Percentiles rank a stretch among this genome's conserved stretches.
These are phyloP conservation scores for Rhodotorula sp. DNA, from an alignment of 1,284 basidiomycete genomes.

Conservation along the genomic window DNA sequence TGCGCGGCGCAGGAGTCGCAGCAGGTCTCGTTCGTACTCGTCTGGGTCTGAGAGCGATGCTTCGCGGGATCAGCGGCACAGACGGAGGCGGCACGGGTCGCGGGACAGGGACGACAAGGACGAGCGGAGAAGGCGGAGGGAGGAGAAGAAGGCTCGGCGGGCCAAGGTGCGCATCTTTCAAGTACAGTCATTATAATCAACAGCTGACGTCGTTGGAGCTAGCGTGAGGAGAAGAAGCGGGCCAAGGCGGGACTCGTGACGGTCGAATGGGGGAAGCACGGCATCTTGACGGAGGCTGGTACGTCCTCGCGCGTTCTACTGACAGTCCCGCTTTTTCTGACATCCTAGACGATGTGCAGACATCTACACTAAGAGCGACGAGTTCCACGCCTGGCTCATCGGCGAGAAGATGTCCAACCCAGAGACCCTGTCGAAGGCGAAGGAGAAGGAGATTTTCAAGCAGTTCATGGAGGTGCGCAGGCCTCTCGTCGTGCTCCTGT, in stretches of 20 bases:
- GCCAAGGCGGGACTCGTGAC: conserved; percentile 60
- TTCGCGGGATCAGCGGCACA: conserved; percentile 9
- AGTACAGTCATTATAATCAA: fast-evolving
- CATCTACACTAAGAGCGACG: conserved; percentile 72
- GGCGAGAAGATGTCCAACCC: conserved; percentile 74
- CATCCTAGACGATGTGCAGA: conserved; percentile 7
- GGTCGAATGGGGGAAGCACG: conserved; percentile 81
- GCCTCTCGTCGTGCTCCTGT: too few species aligned
- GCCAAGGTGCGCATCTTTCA: conserved; percentile 19
- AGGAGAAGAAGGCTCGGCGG: conserved; percentile 39
- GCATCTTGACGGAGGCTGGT: conserved; percentile 78
- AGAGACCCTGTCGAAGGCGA: conserved; percentile 76
- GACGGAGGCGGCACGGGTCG: conserved; percentile 8
- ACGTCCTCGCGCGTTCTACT: conserved; percentile 48
- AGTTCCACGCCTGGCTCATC: conserved; percentile 84
- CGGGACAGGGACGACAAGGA: conserved; percentile 20
- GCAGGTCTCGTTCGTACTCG: conserved; percentile 13
- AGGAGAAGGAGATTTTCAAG: conserved; percentile 74
- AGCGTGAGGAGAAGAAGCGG: conserved; percentile 24
- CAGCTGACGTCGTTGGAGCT: not conserved
- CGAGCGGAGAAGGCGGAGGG: conserved; percentile 24
- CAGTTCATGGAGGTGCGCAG: conserved; percentile 55
- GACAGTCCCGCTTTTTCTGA: not conserved
- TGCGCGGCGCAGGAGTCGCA: conserved; percentile 14
- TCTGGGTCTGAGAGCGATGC: conserved; percentile 22